Conservation (phyloP, 495 filamentous ascomycete genomes). For the Penicillium ochrochloron region DNA sequence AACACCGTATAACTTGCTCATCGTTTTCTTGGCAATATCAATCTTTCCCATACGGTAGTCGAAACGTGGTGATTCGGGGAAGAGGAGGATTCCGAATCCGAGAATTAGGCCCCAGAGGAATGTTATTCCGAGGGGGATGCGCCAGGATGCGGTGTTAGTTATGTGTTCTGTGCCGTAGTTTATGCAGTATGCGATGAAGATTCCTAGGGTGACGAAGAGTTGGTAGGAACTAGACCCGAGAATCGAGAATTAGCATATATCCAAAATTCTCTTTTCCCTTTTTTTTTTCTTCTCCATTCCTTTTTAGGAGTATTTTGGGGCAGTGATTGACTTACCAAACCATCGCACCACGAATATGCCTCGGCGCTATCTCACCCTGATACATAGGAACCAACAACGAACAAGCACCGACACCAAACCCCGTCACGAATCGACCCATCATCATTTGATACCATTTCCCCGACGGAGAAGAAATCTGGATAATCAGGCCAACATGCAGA, state of each 20-base stretch:
- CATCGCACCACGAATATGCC: constrained; percentile 67
- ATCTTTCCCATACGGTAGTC: constrained; percentile 65
- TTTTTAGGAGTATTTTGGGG: too few relatives aligned
- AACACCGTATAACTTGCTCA: constrained; percentile 71
- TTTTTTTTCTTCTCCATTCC: too few relatives aligned
- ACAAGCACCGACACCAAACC: constrained; percentile 68
- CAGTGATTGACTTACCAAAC: constrained; percentile 55
- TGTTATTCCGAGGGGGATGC: constrained; percentile 75
- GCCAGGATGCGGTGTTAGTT: constrained; percentile 61
- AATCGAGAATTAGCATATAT: background rate
- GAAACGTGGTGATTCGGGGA: constrained; percentile 71
- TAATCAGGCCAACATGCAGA: constrained; percentile 64
- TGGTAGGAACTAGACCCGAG: constrained; percentile 60
- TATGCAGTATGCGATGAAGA: constrained; percentile 77
- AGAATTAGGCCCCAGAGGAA: constrained; percentile 75
- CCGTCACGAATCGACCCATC: constrained; percentile 59
- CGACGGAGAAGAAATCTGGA: constrained; percentile 61
- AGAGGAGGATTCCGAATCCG: constrained; percentile 66
- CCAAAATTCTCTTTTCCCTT: too few relatives aligned
- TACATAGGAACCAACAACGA: constrained; percentile 72
- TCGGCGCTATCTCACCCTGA: constrained; percentile 63
- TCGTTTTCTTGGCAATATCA: constrained; percentile 64
- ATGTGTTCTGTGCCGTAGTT: constrained; percentile 70
- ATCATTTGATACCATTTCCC: constrained; percentile 56
- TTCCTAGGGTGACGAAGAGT: constrained; percentile 83